Evolutionary conservation across 2,329 filamentous ascomycete species (phyloP), one percentile per base, ranked within the genome.

Genomic region (Alternaria tenuissima): DNA sequence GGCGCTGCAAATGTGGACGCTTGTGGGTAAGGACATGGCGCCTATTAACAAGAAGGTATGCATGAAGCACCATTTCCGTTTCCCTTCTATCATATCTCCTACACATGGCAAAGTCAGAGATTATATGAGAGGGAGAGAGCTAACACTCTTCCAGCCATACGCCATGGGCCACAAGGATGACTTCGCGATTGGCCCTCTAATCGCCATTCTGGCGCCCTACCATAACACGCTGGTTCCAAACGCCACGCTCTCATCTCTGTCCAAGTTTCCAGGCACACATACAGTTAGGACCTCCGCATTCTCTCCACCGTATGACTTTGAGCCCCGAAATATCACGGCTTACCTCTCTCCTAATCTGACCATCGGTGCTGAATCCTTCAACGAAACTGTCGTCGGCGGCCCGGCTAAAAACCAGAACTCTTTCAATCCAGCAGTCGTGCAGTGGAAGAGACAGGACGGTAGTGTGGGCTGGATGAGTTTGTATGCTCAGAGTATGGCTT

Each of bases 361-460:
- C 8, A 88, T 90, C 61, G 88, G 88, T 38, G 86, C 84, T 0
- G 83, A 87, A 68, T 84, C 85, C 0, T 88, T 87, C 64, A 80
- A 84, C 12, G 83, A 89, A 71, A 83, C 80, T 42, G 81, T 82
- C 2, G 72, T 88, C 6, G 87, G 87, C 9, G 88, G 87, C 0
- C 83, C 84, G 5, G 79, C 82, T 1, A 80, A 80, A 52, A 85
- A 84, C 43, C 81, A 81, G 5, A 79, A 72, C 7, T 81, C 84
- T 0, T 89, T 87, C 73, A 88, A 85, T 59, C 87, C 87, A 0
- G 84, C 85, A 0, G 83, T 89, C 6, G 81, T 86, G 0, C 87
- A 89, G 66, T 89, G 87, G 88, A 70, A 79, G 9, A 52, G 75
- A 0, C 62, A 64, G 16, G 73, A 76, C 32, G 69, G 66, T 0